Conservation (phyloP, 768 basidiomycete genomes). For the Gelatoporia subvermispora region DNA sequence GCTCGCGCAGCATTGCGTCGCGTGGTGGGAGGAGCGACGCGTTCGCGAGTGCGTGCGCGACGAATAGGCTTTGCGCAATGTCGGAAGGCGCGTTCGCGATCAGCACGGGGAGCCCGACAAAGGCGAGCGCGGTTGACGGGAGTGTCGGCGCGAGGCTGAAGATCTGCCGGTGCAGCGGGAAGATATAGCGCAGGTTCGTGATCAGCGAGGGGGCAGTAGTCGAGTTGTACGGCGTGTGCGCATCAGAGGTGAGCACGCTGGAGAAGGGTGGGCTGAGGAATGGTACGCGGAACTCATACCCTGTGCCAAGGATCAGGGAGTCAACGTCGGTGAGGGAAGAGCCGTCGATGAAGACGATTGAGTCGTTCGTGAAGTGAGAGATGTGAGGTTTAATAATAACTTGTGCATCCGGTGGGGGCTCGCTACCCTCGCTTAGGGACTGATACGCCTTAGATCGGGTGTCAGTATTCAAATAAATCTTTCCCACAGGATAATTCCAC, state of each 20-base stretch:
- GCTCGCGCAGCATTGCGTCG: slow-evolving; percentile 33
- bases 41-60: slow-evolving; percentile 40
- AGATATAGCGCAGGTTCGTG: slow-evolving; percentile 49
- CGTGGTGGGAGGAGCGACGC: slow-evolving; percentile 36
- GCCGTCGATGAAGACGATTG: slow-evolving; percentile 45
- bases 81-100: slow-evolving; percentile 46
- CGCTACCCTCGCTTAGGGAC: slow-evolving; percentile 24
- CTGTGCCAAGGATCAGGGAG: slow-evolving; percentile 47
- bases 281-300: slow-evolving; percentile 49
- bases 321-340: slow-evolving; percentile 36
- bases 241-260: slow-evolving; percentile 16
- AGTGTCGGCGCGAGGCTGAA: slow-evolving; percentile 44
- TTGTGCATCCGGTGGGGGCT: slow-evolving; percentile 17
- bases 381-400: slow-evolving; percentile 37
- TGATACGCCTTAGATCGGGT: slow-evolving; percentile 26
- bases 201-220: slow-evolving; percentile 28
- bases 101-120: slow-evolving; percentile 47
- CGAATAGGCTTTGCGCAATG: slow-evolving; percentile 45
- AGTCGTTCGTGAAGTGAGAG: slow-evolving; percentile 40
- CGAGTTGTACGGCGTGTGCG: slow-evolving; percentile 14
- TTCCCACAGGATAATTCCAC: not conserved
- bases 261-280: slow-evolving; percentile 33
- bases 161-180: slow-evolving; percentile 49
- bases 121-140: slow-evolving; percentile 48
- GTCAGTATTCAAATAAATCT: not conserved